A percentile compares a stretch with the other conserved stretches of the same genome.
Conservation (phyloP, 2,329 filamentous ascomycete genomes). For the Aspergillus nomiae region DNA sequence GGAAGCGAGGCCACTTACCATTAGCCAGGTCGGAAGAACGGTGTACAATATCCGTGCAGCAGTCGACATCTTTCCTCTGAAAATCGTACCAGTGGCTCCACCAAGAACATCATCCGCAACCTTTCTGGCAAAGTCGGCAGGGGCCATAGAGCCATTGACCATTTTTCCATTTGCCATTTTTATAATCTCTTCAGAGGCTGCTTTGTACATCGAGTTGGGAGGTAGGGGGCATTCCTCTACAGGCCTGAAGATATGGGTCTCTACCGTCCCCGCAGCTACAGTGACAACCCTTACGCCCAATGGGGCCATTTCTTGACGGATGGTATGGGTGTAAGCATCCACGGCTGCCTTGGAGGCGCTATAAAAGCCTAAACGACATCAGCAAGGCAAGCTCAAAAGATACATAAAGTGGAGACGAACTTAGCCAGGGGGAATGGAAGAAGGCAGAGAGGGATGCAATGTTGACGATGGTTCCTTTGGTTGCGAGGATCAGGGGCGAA, state of each 20-base stretch:
- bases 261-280: constrained; percentile 22
- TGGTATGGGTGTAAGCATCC: constrained; percentile 20
- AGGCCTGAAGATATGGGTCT: constrained; percentile 18
- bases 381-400: neutral
- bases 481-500: constrained; percentile 27
- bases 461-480: constrained; percentile 30
- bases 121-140: constrained; percentile 17
- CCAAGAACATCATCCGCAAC: constrained; percentile 27
- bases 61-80: constrained; percentile 21
- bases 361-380: constrained; percentile 15
- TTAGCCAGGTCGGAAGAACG: constrained; percentile 16
- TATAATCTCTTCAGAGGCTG: constrained; percentile 12
- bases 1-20: constrained; percentile 14
- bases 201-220: constrained; percentile 21
- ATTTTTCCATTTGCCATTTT: constrained; percentile 2
- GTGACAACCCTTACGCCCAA: constrained; percentile 26
- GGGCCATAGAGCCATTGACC: constrained; percentile 4
- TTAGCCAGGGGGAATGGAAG: constrained; percentile 13
- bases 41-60: constrained; percentile 10
- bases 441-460: constrained; percentile 26
- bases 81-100: constrained; percentile 21
- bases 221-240: constrained; percentile 10
- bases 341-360: constrained; percentile 29
- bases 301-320: constrained; percentile 27
- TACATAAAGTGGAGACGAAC: neutral